phyloP scores from a whole-genome alignment of 805 yeast genomes.

The Pichia nanzhaoensis region DNA sequence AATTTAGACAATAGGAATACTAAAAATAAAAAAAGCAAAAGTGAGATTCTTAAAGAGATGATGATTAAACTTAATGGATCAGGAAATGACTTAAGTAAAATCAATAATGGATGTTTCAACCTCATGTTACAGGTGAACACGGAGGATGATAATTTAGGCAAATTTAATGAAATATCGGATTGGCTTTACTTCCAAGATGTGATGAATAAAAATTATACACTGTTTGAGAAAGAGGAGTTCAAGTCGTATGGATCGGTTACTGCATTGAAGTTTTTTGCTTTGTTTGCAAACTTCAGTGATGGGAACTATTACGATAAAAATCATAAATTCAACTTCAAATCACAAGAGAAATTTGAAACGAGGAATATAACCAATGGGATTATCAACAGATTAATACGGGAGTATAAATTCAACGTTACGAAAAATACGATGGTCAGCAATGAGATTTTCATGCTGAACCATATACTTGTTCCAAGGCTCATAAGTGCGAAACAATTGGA shows the following conservation, averaged over 20 bases:
- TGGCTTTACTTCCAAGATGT: slow-evolving; percentile 72
- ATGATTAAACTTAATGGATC: slow-evolving; percentile 34
- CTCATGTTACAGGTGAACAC: slow-evolving; percentile 38
- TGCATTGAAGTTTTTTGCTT: slow-evolving; percentile 53
- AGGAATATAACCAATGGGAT: slow-evolving; percentile 30
- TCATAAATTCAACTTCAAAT: slow-evolving; percentile 15
- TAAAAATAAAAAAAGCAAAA: slow-evolving; percentile 35
- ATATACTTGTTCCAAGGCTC: slow-evolving; percentile 8
- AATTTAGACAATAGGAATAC: slow-evolving; percentile 31
- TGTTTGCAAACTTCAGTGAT: slow-evolving; percentile 47
- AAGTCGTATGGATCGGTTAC: slow-evolving; percentile 45
- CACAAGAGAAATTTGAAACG: slow-evolving; percentile 37
- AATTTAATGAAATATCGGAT: slow-evolving; percentile 58
- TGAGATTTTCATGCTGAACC: slow-evolving; percentile 14
- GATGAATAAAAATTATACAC: slow-evolving; percentile 41
- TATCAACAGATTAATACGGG: slow-evolving; percentile 25
- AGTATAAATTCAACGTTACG: slow-evolving; percentile 17
- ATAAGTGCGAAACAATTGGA: slow-evolving; percentile 4
- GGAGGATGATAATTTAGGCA: slow-evolving; percentile 47
- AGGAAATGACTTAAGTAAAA: slow-evolving; percentile 50
- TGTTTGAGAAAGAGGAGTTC: slow-evolving; percentile 34
- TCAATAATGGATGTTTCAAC: slow-evolving; percentile 67
- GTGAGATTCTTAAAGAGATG: slow-evolving; percentile 35
- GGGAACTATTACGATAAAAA: slow-evolving; percentile 27
- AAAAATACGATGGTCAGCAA: slow-evolving; percentile 25